Evolutionary conservation across 352 stramenopile species (phyloP), one percentile per base, ranked within the genome.

Genomic region (Globisporangium abappressorium): DNA sequence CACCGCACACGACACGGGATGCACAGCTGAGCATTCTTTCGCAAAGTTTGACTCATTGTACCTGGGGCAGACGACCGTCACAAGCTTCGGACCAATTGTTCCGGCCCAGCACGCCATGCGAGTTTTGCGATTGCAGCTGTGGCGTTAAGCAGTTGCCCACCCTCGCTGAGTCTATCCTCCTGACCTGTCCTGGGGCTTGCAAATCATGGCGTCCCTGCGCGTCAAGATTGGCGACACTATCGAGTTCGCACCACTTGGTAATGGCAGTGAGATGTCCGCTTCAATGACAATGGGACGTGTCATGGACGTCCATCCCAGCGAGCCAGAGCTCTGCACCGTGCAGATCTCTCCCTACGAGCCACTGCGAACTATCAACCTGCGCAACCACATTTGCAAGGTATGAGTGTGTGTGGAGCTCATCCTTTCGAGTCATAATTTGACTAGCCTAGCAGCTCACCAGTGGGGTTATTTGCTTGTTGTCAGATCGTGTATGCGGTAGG

Each of bases 171-270:
- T 22, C 15, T 5, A 49, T 22, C 43, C 15, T 49, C 18, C 43
- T 8, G 18, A 11, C 18, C 14, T 22, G 15, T 49, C 5, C 15
- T 9, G 15, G n/a, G 43, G 5, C 18, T 51, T 12, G 28, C 15
- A 3, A 18, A 36, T 43, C 11, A 56, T 65, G 58, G 5, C 36
- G 5, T 33, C 46, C 11, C 24, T 62, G 20, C 38, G 26, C n/a
- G 74, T 81, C 34, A 75, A 79, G 62, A 69, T 84, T 22, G 81
- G 81, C 15, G 77, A 89, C 54, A 62, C 75, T 51, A 72, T 89
- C 65, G 81, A 87, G 62, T 85, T 85, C 49, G 70, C 71, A 18
- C 20, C 49, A 28, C 36, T 20, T 5, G 26, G 20, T n/a, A 33
- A 22, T 14, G 43, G 49, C 15, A 56, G 8, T 4, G 51, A 57